Evolutionary conservation across 345 rosid genomes (phyloP).

Genomic region (Arabis hirsuta): DNA sequence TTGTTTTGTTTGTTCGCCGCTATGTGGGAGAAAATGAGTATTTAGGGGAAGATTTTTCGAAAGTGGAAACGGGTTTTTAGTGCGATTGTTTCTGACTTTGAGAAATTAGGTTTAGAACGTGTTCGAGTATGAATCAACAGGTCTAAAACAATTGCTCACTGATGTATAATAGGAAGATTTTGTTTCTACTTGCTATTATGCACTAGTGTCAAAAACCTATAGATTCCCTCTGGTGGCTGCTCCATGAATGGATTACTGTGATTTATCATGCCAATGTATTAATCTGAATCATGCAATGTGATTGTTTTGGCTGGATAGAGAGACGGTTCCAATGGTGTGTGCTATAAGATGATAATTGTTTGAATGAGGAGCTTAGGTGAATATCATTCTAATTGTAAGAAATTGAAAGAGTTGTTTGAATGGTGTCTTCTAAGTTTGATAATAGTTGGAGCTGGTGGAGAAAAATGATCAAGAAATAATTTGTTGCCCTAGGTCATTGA

Average conservation of each 20-base stretch:
- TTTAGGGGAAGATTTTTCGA: not conserved
- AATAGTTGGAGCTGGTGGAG: no score
- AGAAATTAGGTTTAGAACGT: constrained; percentile 24
- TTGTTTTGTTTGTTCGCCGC: not conserved
- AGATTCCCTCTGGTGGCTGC: not conserved
- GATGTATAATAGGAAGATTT: not conserved
- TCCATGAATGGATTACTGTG: not conserved
- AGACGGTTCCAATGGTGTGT: no score
- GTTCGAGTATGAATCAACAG: not conserved
- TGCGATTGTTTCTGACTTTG: not conserved
- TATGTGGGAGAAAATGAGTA: not conserved
- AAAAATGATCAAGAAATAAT: not conserved
- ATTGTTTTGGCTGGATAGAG: not conserved
- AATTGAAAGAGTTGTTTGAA: no score
- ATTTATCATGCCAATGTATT: not conserved
- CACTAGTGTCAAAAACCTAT: not conserved
- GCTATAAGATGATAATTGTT: no score
- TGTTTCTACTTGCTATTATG: not conserved
- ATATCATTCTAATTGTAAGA: no score
- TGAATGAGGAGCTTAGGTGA: no score
- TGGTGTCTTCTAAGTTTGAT: no score
- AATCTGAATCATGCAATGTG: not conserved
- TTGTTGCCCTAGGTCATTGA: not conserved
- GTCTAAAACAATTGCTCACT: not conserved
- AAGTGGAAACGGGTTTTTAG: not conserved